phyloP scores from a whole-genome alignment of 805 yeast species.

The Suhomyces sp. region DNA sequence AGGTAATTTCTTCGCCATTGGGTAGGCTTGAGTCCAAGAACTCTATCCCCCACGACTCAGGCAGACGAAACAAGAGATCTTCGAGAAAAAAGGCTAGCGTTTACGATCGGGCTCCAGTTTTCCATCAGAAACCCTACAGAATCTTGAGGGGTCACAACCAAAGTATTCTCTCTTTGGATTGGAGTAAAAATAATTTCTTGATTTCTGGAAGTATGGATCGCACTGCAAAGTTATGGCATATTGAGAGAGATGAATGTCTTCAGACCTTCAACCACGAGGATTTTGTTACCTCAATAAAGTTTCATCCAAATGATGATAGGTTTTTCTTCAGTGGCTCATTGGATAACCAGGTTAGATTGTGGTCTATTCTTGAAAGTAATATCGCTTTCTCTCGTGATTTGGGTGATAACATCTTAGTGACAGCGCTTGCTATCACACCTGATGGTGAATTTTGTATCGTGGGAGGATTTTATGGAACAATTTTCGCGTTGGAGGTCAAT shows the following conservation, averaged over 20 bases:
- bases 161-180: constrained; percentile 72
- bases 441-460: constrained; percentile 57
- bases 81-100: constrained; percentile 13
- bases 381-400: constrained; percentile 52
- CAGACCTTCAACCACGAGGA: constrained; percentile 72
- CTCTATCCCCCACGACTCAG: constrained; percentile 13
- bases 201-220: constrained; percentile 82
- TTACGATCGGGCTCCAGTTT: constrained; percentile 68
- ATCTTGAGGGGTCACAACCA: constrained; percentile 65
- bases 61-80: too few relatives aligned
- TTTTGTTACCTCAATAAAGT: constrained; percentile 75
- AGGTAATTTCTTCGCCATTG: constrained; percentile 70
- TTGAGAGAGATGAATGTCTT: constrained; percentile 61
- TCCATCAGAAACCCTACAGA: constrained; percentile 62
- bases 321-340: constrained; percentile 81
- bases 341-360: constrained; percentile 71
- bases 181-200: constrained; percentile 86
- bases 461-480: constrained; percentile 79
- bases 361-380: constrained; percentile 78
- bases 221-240: constrained; percentile 83
- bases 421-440: constrained; percentile 74
- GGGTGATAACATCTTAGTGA: constrained; percentile 64
- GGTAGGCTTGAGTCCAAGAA: constrained; percentile 54
- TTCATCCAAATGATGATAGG: constrained; percentile 84
- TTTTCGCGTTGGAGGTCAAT: constrained; percentile 59